Conservation (phyloP, 1,284 basidiomycete species). For the Xerocomus amazonicus region DNA sequence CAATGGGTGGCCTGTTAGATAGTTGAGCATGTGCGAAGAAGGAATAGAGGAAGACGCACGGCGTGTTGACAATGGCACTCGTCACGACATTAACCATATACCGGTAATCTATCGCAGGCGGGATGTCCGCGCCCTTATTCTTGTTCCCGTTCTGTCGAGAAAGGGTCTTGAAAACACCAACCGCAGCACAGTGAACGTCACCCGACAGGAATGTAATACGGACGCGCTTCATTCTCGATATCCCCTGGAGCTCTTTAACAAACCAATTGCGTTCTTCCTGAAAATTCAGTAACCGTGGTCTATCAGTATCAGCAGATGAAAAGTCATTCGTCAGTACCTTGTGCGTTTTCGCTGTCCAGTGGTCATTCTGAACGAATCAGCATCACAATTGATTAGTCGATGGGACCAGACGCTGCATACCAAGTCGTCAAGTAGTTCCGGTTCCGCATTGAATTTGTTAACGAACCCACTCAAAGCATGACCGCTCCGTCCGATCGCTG, state of each 20-base stretch:
- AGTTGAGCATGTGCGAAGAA: not conserved
- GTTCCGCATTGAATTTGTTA: constrained; percentile 90
- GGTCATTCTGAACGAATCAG: constrained; percentile 62
- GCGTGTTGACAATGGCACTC: constrained; percentile 80
- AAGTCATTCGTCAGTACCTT: constrained; percentile 46
- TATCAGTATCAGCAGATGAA: not conserved
- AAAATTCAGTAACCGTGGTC: not conserved
- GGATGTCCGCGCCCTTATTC: constrained; percentile 41
- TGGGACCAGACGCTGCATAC: constrained; percentile 37
- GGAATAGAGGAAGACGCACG: constrained; percentile 45
- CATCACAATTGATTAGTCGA: not conserved
- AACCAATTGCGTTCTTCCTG: constrained; percentile 91
- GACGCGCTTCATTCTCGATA: constrained; percentile 58
- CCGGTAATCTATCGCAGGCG: constrained; percentile 62
- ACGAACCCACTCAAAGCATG: constrained; percentile 77
- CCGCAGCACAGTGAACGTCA: constrained; percentile 88
- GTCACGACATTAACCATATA: constrained; percentile 86
- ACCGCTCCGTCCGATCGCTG: constrained; percentile 63
- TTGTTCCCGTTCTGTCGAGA: constrained; percentile 29
- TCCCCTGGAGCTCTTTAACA: constrained; percentile 72
- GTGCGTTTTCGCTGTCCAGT: constrained; percentile 82
- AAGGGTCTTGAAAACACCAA: constrained; percentile 74
- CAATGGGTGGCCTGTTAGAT: constrained; percentile 62
- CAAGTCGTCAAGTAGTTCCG: constrained; percentile 89
- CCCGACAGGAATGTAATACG: constrained; percentile 86